Base-by-base conservation (phyloP, 139 green algal species). In the Ettlia oleoabundans region DNA sequence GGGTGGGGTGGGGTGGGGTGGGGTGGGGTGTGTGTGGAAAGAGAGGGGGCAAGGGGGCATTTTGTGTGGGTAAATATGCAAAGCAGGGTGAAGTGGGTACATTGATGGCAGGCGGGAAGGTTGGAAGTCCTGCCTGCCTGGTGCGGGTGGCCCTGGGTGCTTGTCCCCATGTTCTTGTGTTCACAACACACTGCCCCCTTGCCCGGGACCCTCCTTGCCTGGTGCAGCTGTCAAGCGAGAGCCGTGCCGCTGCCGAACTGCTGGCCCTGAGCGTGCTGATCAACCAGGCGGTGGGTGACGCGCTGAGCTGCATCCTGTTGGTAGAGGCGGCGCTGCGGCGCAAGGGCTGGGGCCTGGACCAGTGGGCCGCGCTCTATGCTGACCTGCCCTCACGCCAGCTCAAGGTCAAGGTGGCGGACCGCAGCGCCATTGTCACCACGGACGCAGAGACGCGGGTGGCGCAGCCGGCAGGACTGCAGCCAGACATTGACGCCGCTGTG, bases 261-360 rank as follows among this genome's bases (percentile, higher is more conserved):
- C 85, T 96, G 37, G 85, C 89, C 37, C 85, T 97, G n/a, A 79
- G 64, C 30, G 76, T 85, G 8, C 66, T 96, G 6, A 92, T 97
- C 76, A 98, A 99, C 85, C 95, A 98, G 86, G 91, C 93, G 30
- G 94, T 98, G 18, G 97, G 97, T 0, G 97, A 99, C 84, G 97
- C 94, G 0, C 70, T 99, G 24, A 94, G 86, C 32, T 92, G 90
- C 32, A 75, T 99, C 2, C 89, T 99, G 73, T 79, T 98, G 79
- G 94, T 98, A 33, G 96, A 98, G 78, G 91, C 87, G 18, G 89
- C 97, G 4, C 83, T 98, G 21, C 87, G 89, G 82, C 89, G 85
- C 18, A 67, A n/a, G 68, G 80, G 82, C 21, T 96, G 89, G 90
- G 82, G 43, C 30, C 69, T 98, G 37, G 4, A 70, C 19, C 81